Percentiles rank a stretch among this genome's conserved stretches.
Conservation (phyloP, 768 basidiomycete species). For the Hydnomerulius pinastri region DNA sequence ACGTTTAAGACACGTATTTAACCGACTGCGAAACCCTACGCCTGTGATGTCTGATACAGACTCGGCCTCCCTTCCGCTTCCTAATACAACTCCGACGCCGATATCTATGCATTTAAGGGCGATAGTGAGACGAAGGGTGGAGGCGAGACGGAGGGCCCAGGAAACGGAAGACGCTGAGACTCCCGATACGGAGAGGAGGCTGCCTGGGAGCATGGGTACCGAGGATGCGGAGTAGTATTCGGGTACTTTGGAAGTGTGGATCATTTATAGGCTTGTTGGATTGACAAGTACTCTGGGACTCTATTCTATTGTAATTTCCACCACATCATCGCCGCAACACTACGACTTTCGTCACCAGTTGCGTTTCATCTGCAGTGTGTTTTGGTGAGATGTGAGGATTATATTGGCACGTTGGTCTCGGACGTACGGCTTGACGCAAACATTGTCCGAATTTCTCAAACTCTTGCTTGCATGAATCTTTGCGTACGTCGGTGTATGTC, state of each 20-base stretch:
- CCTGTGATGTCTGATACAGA: constrained; percentile 34
- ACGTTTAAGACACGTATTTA: constrained; percentile 52
- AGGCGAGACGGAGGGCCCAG: constrained; percentile 37
- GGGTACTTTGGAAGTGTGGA: too few species aligned
- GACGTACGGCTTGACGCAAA: constrained; percentile 74
- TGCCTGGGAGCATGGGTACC: constrained; percentile 21
- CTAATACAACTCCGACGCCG: constrained; percentile 59
- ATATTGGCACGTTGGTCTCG: constrained; percentile 5
- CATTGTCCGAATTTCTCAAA: constrained; percentile 85
- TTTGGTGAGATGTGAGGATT: constrained; percentile 1
- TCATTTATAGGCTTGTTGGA: too few species aligned
- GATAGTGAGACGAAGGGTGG: constrained; percentile 51
- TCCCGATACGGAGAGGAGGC: constrained; percentile 29
- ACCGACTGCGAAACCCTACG: constrained; percentile 58
- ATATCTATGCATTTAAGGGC: constrained; percentile 50
- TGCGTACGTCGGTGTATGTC: constrained; percentile 80
- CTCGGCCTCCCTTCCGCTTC: constrained; percentile 51
- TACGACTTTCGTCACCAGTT: constrained; percentile 44
- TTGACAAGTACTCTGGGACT: too few species aligned
- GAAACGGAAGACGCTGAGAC: constrained; percentile 21
- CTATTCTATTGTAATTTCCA: constrained; percentile 20
- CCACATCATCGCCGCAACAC: constrained; percentile 5
- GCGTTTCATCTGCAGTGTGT: constrained; percentile 50
- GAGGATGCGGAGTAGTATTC: constrained; percentile 24
- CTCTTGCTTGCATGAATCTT: constrained; percentile 82